A percentile compares a stretch with the other conserved stretches of the same genome.
Evolutionary conservation across 2,329 filamentous ascomycete species (phyloP).

Genomic region (Xenosphaeropsis pyriputrescens): DNA sequence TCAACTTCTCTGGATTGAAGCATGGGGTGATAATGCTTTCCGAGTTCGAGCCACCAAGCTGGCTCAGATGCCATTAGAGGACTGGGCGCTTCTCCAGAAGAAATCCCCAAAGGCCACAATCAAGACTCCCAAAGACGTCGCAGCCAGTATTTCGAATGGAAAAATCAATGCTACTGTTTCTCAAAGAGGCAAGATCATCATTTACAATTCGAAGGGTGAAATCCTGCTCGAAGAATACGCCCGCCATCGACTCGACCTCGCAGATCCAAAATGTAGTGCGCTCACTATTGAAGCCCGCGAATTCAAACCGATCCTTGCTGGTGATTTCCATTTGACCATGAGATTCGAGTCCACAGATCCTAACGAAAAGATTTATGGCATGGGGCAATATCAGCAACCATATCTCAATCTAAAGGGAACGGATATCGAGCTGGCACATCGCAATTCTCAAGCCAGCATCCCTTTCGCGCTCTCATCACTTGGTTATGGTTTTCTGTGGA

Average conservation of each 20-base stretch:
- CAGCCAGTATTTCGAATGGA: conserved; percentile 30
- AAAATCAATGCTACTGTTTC: conserved; percentile 30
- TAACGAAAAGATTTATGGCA: conserved; percentile 49
- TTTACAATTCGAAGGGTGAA: conserved; percentile 25
- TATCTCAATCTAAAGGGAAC: conserved; percentile 46
- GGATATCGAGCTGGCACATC: conserved; percentile 49
- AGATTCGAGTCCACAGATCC: conserved; percentile 39
- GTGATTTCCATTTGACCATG: conserved; percentile 39
- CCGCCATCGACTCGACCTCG: conserved; percentile 31
- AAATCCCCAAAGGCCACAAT: conserved; percentile 8
- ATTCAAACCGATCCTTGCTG: conserved; percentile 34
- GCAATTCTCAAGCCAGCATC: conserved; percentile 51
- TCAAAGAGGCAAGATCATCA: conserved; percentile 31
- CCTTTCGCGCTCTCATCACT: conserved; percentile 44
- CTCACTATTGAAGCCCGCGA: conserved; percentile 41
- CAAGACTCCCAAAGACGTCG: conserved; percentile 6
- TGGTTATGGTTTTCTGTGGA: conserved; percentile 52
- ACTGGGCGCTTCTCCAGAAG: conserved; percentile 23
- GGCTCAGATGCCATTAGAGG: conserved; percentile 20
- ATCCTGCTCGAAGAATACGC: conserved; percentile 36
- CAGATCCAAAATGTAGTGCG: conserved; percentile 43
- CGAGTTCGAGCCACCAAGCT: conserved; percentile 28
- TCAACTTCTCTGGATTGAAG: conserved; percentile 30
- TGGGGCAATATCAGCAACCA: conserved; percentile 56
- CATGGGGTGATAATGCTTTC: conserved; percentile 31